Evolutionary conservation across 1,284 basidiomycete species (phyloP).

Genomic region (Ceraceosorus bombacis): DNA sequence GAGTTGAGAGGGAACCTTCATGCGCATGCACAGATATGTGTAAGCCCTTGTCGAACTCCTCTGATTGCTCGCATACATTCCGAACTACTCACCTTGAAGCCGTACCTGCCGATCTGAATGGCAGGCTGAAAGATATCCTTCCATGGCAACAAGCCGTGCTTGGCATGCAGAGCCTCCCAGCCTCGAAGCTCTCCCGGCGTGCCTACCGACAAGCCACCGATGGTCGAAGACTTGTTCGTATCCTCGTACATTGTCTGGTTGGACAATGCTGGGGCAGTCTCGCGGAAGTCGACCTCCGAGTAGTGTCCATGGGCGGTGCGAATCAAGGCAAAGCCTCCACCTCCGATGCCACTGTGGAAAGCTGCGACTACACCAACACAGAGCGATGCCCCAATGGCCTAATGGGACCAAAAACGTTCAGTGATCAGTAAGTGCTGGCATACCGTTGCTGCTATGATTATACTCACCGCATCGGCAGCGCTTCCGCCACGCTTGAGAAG

Average conservation of each 20-base stretch:
- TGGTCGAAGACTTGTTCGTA: slow-evolving; percentile 57
- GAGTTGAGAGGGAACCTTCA: slow-evolving; percentile 14
- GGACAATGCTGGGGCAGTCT: slow-evolving; percentile 67
- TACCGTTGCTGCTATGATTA: too few relatives aligned
- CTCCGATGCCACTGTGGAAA: slow-evolving; percentile 77
- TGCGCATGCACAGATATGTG: too few relatives aligned
- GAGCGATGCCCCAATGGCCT: slow-evolving; percentile 59
- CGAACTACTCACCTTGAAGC: too few relatives aligned
- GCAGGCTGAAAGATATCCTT: slow-evolving; percentile 66
- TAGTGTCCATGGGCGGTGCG: slow-evolving; percentile 56
- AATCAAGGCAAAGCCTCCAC: slow-evolving; percentile 84
- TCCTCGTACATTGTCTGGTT: slow-evolving; percentile 60
- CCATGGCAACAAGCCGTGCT: slow-evolving; percentile 77
- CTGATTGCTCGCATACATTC: too few relatives aligned
- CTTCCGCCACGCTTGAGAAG: slow-evolving; percentile 2
- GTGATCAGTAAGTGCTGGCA: too few relatives aligned
- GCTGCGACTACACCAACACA: slow-evolving; percentile 39
- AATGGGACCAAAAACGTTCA: slow-evolving; percentile 53
- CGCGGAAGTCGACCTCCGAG: slow-evolving; percentile 70
- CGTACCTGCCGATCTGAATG: slow-evolving; percentile 48
- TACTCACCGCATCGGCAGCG: too few relatives aligned
- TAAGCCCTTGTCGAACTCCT: too few relatives aligned
- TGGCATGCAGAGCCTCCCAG: slow-evolving; percentile 66
- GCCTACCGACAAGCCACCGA: slow-evolving; percentile 51
- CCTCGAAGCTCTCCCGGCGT: slow-evolving; percentile 82